Evolutionary conservation across 176 grass and related monocot genomes (phyloP).

Genomic region (Aegilops tauschii): DNA sequence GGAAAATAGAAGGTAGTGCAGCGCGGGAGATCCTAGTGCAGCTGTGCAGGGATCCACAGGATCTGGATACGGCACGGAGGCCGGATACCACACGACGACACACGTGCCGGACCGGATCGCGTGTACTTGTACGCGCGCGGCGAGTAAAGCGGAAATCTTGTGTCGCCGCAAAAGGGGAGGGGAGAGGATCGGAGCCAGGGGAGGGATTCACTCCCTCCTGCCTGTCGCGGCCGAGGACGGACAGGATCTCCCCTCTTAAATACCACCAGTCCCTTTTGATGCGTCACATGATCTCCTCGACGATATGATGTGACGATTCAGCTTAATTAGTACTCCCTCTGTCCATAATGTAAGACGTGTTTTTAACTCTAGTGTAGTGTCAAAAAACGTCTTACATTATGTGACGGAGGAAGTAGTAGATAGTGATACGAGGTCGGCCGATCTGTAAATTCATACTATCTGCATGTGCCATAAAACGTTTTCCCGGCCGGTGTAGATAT

Average conservation of each 20-base stretch:
- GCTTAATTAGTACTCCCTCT: background rate
- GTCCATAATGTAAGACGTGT: too few species aligned
- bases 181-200: background rate
- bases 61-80: slow-evolving; percentile 4
- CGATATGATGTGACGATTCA: background rate
- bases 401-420: background rate
- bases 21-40: background rate
- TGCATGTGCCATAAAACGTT: slow-evolving; percentile 25
- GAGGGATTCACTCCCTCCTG: slow-evolving; percentile 18
- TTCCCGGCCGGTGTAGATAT: background rate
- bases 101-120: background rate
- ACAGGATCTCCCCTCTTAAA: slow-evolving; percentile 24
- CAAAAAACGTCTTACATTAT: too few species aligned
- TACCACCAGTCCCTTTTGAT: background rate
- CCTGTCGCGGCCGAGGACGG: slow-evolving; percentile 22
- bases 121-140: slow-evolving; percentile 6
- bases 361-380: too few species aligned
- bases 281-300: background rate
- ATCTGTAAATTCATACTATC: background rate
- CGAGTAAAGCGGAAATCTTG: slow-evolving; percentile 13
- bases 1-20: background rate
- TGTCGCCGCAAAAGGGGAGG: background rate
- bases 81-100: background rate
- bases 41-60: slow-evolving; percentile 9
- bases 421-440: background rate